Base-by-base conservation (phyloP, 2,329 filamentous ascomycete genomes). In the Dactylellina leptospora region DNA sequence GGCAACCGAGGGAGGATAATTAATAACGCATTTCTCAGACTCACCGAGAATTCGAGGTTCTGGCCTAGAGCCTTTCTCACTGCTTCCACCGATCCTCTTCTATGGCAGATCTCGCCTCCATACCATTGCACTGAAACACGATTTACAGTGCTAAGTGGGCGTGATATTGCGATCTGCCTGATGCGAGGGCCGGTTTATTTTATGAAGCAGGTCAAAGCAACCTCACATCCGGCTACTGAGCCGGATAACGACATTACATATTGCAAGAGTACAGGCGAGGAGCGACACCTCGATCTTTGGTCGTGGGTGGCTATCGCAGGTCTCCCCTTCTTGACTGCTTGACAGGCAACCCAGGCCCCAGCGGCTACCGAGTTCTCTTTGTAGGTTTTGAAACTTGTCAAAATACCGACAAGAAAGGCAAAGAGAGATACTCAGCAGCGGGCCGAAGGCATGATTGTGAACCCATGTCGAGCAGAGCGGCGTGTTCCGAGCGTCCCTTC, bases 301-400 rank as follows among this genome's bases (percentile, higher is more conserved):
- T 11, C 11, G 22, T 9, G 8, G 33, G n/a, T n/a, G n/a, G n/a
- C n/a, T n/a, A 55, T 28, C 11, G 48, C 13, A n/a, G 18, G 2
- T 38, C 16, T 18, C 50, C 59, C 59, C 40, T 38, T 72, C 54
- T 64, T 45, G 68, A 64, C 36, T 47, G 18, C 47, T 27, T 54
- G 47, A 38, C 59, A 63, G 68, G 68, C 59, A 72, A 72, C 64
- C 68, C 68, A 60, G 47, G 54, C 54, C 27, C 30, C 47, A 45
- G 60, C 68, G 68, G 59, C 58, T 27, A 30, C 22, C 42, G 27
- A 42, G 18, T 16, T 54, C 42, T 42, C 9, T 53, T 25, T 20
- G 40, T 55, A n/a, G n/a, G n/a, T n/a, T n/a, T n/a, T n/a, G n/a
- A n/a, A n/a, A n/a, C n/a, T n/a, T n/a, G n/a, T n/a, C n/a, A n/a